Conservation (phyloP, 805 yeast species). For the Starmerella davenportii region DNA sequence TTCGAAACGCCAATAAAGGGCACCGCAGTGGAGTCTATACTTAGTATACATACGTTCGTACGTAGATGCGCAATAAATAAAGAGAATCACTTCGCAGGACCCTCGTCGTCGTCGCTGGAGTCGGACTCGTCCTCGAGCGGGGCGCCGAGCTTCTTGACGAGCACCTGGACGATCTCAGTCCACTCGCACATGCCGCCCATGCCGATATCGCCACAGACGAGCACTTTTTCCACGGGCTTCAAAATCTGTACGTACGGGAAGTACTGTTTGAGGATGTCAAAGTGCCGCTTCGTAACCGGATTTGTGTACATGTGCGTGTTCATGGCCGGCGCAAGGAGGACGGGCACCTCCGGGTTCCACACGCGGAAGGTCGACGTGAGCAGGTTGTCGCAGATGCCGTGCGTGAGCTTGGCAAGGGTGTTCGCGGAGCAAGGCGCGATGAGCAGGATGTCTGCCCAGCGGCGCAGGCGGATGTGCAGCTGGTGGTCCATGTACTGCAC, state of each 20-base stretch:
- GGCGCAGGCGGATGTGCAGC: conserved; percentile 73
- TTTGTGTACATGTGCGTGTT: conserved; percentile 83
- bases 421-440: conserved; percentile 92
- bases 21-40: no score
- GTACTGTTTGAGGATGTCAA: conserved; percentile 53
- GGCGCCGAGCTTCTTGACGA: conserved; percentile 30
- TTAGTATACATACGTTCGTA: no score
- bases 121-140: conserved; percentile 15
- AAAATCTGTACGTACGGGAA: conserved; percentile 88
- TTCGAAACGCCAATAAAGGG: no score
- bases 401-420: conserved; percentile 69
- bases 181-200: conserved; percentile 99
- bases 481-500: conserved; percentile 58
- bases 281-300: conserved; percentile 69
- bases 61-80: no score
- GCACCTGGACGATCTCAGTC: conserved; percentile 78
- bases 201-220: conserved; percentile 91
- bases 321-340: conserved; percentile 89
- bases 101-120: conserved; percentile 6
- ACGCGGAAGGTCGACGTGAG: conserved; percentile 79
- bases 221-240: conserved; percentile 87
- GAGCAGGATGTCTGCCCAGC: conserved; percentile 90
- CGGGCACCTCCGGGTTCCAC: conserved; percentile 89
- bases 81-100: background rate
- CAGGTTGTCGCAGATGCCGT: conserved; percentile 83